A percentile compares a stretch with the other conserved stretches of the same genome.
These are phyloP conservation scores for Coemansia guatemalensis DNA, from an alignment of 192 early-diverging fungal genomes.

Conservation along the genomic window DNA sequence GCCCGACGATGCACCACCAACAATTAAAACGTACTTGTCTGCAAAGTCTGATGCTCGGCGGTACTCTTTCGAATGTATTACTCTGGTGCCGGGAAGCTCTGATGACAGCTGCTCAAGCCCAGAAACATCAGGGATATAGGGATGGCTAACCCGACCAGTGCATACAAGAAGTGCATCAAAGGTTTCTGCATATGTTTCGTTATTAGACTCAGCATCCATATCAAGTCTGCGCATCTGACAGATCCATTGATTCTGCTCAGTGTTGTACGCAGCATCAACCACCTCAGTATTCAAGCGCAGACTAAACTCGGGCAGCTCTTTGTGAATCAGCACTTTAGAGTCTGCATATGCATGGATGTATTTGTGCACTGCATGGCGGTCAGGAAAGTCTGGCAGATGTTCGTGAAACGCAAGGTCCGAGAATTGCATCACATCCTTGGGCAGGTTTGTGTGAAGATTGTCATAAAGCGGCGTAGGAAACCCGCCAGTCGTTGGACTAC, in stretches of 20 bases:
- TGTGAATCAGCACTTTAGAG: constrained; percentile 11
- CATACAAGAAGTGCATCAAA: constrained; percentile 58
- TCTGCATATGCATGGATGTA: constrained; percentile 16
- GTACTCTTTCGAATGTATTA: constrained; percentile 35
- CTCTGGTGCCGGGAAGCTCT: not conserved
- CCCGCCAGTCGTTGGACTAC: constrained; percentile 8
- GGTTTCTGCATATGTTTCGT: not conserved
- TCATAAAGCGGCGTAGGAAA: constrained; percentile 49
- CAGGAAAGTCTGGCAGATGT: constrained; percentile 43
- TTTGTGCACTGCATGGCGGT: constrained; percentile 26
- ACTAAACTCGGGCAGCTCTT: not conserved
- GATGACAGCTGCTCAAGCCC: constrained; percentile 24
- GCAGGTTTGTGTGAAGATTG: constrained; percentile 56
- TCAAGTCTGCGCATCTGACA: constrained; percentile 23
- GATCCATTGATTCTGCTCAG: constrained; percentile 23
- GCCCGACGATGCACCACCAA: constrained; percentile 58
- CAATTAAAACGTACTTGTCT: constrained; percentile 50
- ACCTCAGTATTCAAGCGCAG: constrained; percentile 49
- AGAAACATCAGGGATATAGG: constrained; percentile 53
- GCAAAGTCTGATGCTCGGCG: constrained; percentile 20
- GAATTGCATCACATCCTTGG: constrained; percentile 56
- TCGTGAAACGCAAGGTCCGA: constrained; percentile 40
- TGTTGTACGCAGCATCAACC: constrained; percentile 14
- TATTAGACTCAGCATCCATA: not conserved
- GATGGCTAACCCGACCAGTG: constrained; percentile 52